Base-by-base conservation (phyloP, 352 stramenopile species). In the Pythium myriotylum region DNA sequence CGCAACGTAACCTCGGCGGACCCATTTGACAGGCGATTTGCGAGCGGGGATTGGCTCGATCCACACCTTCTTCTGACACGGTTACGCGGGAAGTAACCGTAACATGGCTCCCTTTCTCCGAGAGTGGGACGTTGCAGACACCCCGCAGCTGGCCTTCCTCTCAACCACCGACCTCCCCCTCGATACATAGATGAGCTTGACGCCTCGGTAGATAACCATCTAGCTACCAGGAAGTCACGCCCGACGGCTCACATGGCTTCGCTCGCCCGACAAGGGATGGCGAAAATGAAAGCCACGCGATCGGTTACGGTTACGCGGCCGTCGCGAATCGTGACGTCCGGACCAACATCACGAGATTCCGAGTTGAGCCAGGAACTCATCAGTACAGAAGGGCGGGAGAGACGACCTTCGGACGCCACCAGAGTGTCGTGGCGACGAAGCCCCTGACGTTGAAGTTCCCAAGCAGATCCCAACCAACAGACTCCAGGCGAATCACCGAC, bases 41-140 rank as follows among this genome's bases (percentile, higher is more conserved):
- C 3, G 17, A 10, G 0, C 9, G 19, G 27, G 42, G 57, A 65
- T 65, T 65, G 57, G 57, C 22, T 10, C 13, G n/a, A 19, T 6
- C 23, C 2, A 7, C 16, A 67, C 59, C 59, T 12, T 51, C 33
- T 62, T 67, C 8, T 67, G 52, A 33, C 3, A 61, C 19, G 42
- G 59, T 54, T 67, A 62, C 39, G 22, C 33, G 20, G 3, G 33
- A 62, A 48, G 19, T 23, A 32, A 62, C 37, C 60, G 12, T 48
- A 39, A 33, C 22, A 23, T 58, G 57, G 6, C 3, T 39, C 46
- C 26, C 46, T 32, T 22, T 12, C 19, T 32, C 23, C 35, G 10
- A 60, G 13, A 66, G 59, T 66, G 59, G 59, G 58, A 65, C 22
- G 48, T 43, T 57, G 41, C 40, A 65, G 58, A 51, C 12, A 42